These are phyloP conservation scores for Candida ulmi DNA, from an alignment of 805 yeast species.

Conservation along the genomic window DNA sequence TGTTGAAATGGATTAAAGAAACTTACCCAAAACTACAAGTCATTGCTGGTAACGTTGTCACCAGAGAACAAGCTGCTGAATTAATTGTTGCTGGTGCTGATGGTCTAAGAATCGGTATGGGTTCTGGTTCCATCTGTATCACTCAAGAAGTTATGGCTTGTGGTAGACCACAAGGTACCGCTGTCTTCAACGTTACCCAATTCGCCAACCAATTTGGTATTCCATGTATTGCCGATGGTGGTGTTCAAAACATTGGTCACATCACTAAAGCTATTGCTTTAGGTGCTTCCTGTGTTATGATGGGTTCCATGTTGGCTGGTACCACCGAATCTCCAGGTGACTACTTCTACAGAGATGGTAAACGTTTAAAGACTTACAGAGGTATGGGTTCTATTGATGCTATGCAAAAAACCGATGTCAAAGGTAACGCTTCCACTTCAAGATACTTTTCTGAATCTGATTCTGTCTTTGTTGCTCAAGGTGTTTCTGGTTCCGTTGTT, in stretches of 20 bases:
- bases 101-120: conserved; percentile 99
- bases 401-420: conserved; percentile 83
- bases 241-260: conserved; percentile 98
- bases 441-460: conserved; percentile 97
- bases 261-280: conserved; percentile 93
- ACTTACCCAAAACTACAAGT: conserved; percentile 78
- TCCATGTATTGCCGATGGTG: conserved; percentile 99
- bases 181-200: conserved; percentile 90
- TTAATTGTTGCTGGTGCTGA: conserved; percentile 95
- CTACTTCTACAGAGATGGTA: conserved; percentile 96
- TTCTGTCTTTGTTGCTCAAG: conserved; percentile 95
- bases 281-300: conserved; percentile 97
- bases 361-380: conserved; percentile 94
- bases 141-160: conserved; percentile 99
- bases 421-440: conserved; percentile 96
- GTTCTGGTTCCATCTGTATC: conserved; percentile 98
- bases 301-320: conserved; percentile 99
- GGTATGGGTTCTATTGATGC: conserved; percentile 99
- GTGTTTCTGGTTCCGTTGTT: conserved; percentile 94
- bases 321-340: conserved; percentile 98
- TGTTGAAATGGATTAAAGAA: conserved; percentile 87
- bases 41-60: conserved; percentile 97
- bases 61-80: conserved; percentile 97
- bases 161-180: conserved; percentile 99
- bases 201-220: conserved; percentile 95